Evolutionary conservation across 2,329 filamentous ascomycete species (phyloP).

Genomic region (Penicillium sumatraense): DNA sequence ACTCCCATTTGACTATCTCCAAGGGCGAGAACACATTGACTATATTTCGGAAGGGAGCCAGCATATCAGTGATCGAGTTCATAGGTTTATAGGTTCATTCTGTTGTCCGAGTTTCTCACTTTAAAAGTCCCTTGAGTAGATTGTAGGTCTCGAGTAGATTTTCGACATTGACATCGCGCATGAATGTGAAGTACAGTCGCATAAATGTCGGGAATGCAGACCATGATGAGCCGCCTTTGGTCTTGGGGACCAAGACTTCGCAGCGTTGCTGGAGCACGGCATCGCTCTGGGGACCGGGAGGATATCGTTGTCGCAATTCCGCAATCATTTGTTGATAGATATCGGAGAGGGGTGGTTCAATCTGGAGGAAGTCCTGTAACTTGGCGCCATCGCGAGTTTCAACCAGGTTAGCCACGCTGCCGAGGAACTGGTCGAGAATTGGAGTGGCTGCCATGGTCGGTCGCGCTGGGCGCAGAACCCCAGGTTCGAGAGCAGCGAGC

Average conservation of each 20-base stretch:
- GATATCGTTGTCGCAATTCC: slow-evolving; percentile 68
- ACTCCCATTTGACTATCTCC: slow-evolving; percentile 78
- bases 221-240: slow-evolving; percentile 72
- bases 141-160: slow-evolving; percentile 77
- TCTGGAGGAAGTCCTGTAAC: slow-evolving; percentile 72
- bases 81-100: neutral
- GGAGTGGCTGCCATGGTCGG: slow-evolving; percentile 56
- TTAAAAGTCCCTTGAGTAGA: slow-evolving; percentile 72
- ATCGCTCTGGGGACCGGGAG: slow-evolving; percentile 52
- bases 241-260: slow-evolving; percentile 65
- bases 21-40: slow-evolving; percentile 81
- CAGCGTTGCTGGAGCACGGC: slow-evolving; percentile 64
- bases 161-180: slow-evolving; percentile 77
- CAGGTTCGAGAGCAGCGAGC: neutral
- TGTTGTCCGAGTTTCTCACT: slow-evolving; percentile 57
- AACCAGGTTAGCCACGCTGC: slow-evolving; percentile 66
- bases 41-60: slow-evolving; percentile 40
- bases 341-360: slow-evolving; percentile 71
- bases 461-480: no score
- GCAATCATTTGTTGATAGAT: slow-evolving; percentile 70
- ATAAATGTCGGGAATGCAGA: slow-evolving; percentile 78
- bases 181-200: slow-evolving; percentile 78
- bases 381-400: slow-evolving; percentile 65
- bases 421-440: slow-evolving; percentile 70
- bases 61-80: neutral